Base-by-base conservation (phyloP, 2,329 filamentous ascomycete species). In the Calonectria montana region DNA sequence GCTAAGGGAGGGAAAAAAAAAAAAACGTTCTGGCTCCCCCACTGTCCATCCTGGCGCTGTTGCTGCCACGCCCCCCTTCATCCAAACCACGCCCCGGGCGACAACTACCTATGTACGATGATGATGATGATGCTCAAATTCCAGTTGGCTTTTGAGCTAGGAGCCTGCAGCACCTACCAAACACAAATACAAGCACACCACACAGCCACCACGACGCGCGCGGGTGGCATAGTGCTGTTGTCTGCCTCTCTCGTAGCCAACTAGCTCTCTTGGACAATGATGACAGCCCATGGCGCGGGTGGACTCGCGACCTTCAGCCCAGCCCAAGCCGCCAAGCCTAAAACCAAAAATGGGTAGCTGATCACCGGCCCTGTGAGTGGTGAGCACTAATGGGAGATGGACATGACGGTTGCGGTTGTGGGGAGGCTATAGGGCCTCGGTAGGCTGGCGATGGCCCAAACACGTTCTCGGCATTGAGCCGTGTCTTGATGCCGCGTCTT, bases 131-230 rank as follows among this genome's bases (percentile, higher is more conserved):
- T 57, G 69, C 27, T 65, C 48, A 21, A 57, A 69, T 63, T 61
- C 70, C 73, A 70, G 64, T 62, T 65, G 65, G 43, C 53, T 25
- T 50, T 50, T 21, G 50, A 66, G 41, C n/a, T 62, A 39, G 65
- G 55, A 57, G 37, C 35, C 15, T 13, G 21, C 65, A 68, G 69
- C 45, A 72, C 45, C 50, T 18, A 47, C 45, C 53, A 39, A 62
- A 71, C 21, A 69, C 53, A 65, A 57, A 66, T 53, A 39, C 25
- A 63, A 57, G 27, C 45, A 35, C 67, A 73, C 69, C 41, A 55
- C 53, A 64, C 61, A 66, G 68, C 73, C 67, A 77, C 70, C 55
- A 37, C 75, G 75, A 77, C 63, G 67, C 73, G 45, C 50, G 53
- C 69, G 43, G 69, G 65, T 47, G 53, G 67, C 35, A 55, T 66